Conservation (phyloP, 306 rosid genomes). For the Senna tora region DNA sequence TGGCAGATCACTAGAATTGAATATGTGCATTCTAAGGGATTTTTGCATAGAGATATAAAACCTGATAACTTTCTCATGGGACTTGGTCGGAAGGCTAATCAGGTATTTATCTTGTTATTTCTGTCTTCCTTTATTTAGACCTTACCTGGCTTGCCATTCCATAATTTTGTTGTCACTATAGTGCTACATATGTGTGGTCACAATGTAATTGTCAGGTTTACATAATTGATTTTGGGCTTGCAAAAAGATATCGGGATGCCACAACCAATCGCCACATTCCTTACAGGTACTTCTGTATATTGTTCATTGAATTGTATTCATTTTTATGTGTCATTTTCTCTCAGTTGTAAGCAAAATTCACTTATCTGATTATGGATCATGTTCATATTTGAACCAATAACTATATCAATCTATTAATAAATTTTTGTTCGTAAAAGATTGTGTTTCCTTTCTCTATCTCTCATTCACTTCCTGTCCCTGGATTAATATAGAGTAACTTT, state of each 20-base stretch:
- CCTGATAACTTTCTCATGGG: constrained; percentile 99
- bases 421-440: background rate
- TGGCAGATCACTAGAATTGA: constrained; percentile 84
- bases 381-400: constrained; percentile 7
- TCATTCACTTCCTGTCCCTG: background rate
- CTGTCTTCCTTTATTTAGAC: constrained; percentile 7
- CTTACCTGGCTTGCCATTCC: background rate
- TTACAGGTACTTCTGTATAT: constrained; percentile 58
- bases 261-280: constrained; percentile 91
- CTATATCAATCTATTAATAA: constrained; percentile 7
- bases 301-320: background rate
- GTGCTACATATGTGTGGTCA: constrained; percentile 20
- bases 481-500: background rate
- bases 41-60: constrained; percentile 89
- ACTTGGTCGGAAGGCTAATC: constrained; percentile 95
- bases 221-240: constrained; percentile 94
- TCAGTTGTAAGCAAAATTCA: background rate
- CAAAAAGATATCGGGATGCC: constrained; percentile 88
- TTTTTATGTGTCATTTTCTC: constrained; percentile 16
- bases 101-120: constrained; percentile 55
- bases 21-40: constrained; percentile 91
- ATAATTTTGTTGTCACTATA: constrained; percentile 4
- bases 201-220: constrained; percentile 63
- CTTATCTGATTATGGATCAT: constrained; percentile 6
- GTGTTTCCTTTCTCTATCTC: constrained; percentile 1